Evolutionary conservation across 176 grass and related monocot species (phyloP).

Genomic region (Avena insularis): DNA sequence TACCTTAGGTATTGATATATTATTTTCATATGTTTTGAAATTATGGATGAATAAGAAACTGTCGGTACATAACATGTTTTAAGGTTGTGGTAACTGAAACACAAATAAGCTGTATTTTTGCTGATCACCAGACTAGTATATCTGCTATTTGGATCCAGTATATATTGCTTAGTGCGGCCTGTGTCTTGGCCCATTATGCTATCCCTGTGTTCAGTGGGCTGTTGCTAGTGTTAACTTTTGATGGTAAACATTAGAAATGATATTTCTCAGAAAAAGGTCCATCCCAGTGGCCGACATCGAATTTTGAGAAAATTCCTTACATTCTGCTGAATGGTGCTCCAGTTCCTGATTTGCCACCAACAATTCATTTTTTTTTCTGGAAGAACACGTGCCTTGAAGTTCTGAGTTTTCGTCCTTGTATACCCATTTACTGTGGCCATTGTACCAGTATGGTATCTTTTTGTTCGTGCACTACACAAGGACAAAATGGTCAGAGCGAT

Average conservation of each 20-base stretch:
- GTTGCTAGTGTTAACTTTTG: conserved; percentile 13
- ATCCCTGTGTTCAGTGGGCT: neutral
- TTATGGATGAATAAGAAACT: neutral
- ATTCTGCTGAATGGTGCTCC: neutral
- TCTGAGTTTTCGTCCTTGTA: neutral
- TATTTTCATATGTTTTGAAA: neutral
- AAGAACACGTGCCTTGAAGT: neutral
- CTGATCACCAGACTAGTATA: neutral
- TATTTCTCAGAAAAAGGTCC: neutral
- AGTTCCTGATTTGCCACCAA: neutral
- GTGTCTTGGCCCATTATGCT: neutral
- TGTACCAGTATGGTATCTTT: neutral
- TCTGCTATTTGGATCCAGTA: conserved; percentile 1
- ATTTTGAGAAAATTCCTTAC: neutral
- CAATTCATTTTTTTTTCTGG: neutral
- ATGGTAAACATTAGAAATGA: neutral
- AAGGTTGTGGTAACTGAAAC: neutral
- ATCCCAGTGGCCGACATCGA: neutral
- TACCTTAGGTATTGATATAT: neutral
- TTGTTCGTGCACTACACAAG: neutral
- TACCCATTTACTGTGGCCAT: neutral
- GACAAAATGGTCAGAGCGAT: neutral
- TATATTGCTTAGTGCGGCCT: neutral
- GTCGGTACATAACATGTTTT: neutral
- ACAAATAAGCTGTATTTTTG: neutral